Conservation (phyloP, 192 early-diverging fungal species). For the Pilaira anomala region DNA sequence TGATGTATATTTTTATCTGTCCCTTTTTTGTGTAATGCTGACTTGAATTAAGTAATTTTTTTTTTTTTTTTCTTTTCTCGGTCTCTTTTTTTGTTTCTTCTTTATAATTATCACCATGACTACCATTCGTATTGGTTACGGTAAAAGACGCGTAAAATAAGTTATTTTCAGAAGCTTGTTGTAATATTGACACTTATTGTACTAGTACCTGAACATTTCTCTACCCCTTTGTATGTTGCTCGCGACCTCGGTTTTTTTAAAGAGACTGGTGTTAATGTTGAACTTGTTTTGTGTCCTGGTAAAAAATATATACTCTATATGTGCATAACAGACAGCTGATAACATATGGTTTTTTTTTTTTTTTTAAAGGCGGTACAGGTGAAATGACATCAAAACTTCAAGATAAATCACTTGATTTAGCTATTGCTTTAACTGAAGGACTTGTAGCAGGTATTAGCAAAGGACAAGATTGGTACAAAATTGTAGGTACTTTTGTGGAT, state of each 20-base stretch:
- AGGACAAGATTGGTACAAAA: constrained; percentile 57
- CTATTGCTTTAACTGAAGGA: constrained; percentile 88
- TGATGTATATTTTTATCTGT: too few relatives aligned
- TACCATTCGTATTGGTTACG: constrained; percentile 19
- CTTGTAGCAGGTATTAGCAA: constrained; percentile 61
- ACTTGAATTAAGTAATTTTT: too few relatives aligned
- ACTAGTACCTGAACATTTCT: constrained; percentile 73
- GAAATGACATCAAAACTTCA: constrained; percentile 59
- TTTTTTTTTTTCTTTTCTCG: constrained; percentile 3
- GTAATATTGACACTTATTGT: not conserved
- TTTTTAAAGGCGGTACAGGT: too few relatives aligned
- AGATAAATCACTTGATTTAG: constrained; percentile 69
- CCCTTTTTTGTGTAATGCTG: not conserved
- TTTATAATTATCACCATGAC: not conserved
- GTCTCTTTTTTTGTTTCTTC: not conserved
- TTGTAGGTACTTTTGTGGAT: constrained; percentile 79
- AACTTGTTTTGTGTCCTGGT: constrained; percentile 54
- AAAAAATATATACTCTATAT: too few relatives aligned
- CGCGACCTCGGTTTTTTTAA: constrained; percentile 55
- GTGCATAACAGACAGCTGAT: too few relatives aligned
- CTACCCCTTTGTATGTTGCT: constrained; percentile 65
- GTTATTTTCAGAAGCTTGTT: not conserved
- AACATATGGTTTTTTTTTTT: too few relatives aligned
- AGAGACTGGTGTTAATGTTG: constrained; percentile 48
- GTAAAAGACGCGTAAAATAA: not conserved